A percentile compares a stretch with the other conserved stretches of the same genome.
These are phyloP conservation scores for Breynia disticha DNA, from an alignment of 441 rosid species.

Conservation along the genomic window DNA sequence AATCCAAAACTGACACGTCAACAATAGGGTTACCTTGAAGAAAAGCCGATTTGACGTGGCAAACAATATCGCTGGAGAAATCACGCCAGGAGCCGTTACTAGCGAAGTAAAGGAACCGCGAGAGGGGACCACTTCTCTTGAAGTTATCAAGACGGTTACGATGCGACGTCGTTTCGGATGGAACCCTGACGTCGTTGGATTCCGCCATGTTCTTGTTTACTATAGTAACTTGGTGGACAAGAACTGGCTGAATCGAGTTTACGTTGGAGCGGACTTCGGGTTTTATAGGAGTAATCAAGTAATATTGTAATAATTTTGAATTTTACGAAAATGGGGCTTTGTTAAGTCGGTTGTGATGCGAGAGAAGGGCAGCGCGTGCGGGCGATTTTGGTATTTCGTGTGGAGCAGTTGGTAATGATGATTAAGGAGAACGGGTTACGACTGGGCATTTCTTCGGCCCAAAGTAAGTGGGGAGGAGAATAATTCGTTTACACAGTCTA, in stretches of 20 bases:
- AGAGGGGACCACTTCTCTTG: conserved; percentile 21
- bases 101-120: conserved; percentile 28
- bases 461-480: conserved; percentile 16
- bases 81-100: conserved; percentile 28
- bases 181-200: conserved; percentile 12
- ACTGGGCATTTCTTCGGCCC: conserved; percentile 24
- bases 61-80: conserved; percentile 23
- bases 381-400: too few relatives aligned
- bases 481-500: too few relatives aligned
- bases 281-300: neutral
- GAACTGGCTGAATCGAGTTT: conserved; percentile 9
- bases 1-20: conserved; percentile 20
- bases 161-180: neutral
- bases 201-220: conserved; percentile 16
- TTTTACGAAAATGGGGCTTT: neutral
- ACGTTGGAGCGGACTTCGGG: neutral
- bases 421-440: too few relatives aligned
- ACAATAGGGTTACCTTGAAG: conserved; percentile 21
- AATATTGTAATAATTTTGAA: too few relatives aligned
- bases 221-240: conserved; percentile 7
- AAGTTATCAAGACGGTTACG: conserved; percentile 13
- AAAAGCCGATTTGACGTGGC: conserved; percentile 19
- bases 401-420: too few relatives aligned
- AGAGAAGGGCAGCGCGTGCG: too few relatives aligned
- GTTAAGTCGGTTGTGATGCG: neutral